phyloP scores from a whole-genome alignment of 2,329 filamentous ascomycete genomes.

The Hypoxylon sp. region DNA sequence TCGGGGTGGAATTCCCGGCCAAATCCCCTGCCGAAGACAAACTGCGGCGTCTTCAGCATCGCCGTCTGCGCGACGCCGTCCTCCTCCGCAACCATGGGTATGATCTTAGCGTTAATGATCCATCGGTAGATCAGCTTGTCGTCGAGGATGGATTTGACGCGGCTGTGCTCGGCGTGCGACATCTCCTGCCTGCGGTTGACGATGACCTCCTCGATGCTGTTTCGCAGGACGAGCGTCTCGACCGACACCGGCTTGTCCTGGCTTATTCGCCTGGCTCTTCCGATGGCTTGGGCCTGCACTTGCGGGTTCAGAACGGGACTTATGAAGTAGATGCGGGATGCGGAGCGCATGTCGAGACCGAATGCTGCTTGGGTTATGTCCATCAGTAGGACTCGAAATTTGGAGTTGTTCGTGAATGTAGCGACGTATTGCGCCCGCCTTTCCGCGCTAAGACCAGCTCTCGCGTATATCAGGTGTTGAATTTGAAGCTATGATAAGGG shows the following conservation, averaged over 20 bases:
- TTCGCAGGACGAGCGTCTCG: constrained; percentile 82
- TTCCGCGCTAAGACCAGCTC: constrained; percentile 62
- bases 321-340: constrained; percentile 87
- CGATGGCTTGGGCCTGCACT: constrained; percentile 90
- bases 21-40: constrained; percentile 61
- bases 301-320: constrained; percentile 87
- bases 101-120: constrained; percentile 63
- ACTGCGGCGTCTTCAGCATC: constrained; percentile 54
- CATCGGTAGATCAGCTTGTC: constrained; percentile 66
- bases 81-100: constrained; percentile 43
- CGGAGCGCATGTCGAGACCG: constrained; percentile 83
- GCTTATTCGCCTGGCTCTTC: constrained; percentile 86
- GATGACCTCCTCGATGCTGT: constrained; percentile 87
- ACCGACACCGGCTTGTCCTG: constrained; percentile 82
- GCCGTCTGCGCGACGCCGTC: constrained; percentile 59
- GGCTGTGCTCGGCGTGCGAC: constrained; percentile 71
- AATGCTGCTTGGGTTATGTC: constrained; percentile 90
- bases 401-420: constrained; percentile 74
- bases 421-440: constrained; percentile 78
- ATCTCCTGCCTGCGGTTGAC: constrained; percentile 76
- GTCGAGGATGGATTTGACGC: constrained; percentile 65
- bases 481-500: constrained; percentile 58
- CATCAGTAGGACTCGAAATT: constrained; percentile 83
- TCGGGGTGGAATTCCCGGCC: constrained; percentile 55
- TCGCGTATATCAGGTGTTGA: constrained; percentile 72